A percentile compares a stretch with the other conserved stretches of the same genome.
Evolutionary conservation across 306 rosid species (phyloP).

Genomic region (Vigna mungo): DNA sequence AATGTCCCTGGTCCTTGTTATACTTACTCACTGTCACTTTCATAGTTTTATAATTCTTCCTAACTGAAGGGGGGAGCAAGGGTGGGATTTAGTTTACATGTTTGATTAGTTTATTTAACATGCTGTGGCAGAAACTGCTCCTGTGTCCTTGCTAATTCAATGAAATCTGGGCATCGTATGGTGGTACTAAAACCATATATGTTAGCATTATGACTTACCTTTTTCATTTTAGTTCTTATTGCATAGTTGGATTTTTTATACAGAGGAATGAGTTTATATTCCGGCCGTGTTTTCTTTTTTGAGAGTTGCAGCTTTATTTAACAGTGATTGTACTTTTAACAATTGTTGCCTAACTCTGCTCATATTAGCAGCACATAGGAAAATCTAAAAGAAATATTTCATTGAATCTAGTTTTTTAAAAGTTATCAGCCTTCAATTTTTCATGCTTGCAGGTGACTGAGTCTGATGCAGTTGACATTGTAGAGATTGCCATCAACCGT

Average conservation of each 20-base stretch:
- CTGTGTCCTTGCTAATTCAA: slow-evolving; percentile 10
- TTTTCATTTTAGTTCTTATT: slow-evolving; percentile 27
- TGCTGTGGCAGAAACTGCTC: slow-evolving; percentile 5
- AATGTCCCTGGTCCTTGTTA: slow-evolving; percentile 18
- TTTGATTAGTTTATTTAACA: slow-evolving; percentile 4
- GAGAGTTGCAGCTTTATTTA: slow-evolving; percentile 26
- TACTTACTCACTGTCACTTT: slow-evolving; percentile 14
- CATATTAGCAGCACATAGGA: slow-evolving; percentile 9
- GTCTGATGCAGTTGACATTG: slow-evolving; percentile 81
- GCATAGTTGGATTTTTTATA: slow-evolving; percentile 36
- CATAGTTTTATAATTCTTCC: not conserved
- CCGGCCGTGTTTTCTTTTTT: not conserved
- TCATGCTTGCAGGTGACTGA: slow-evolving; percentile 77
- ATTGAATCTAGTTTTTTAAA: not conserved
- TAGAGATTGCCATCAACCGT: slow-evolving; percentile 74
- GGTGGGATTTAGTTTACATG: slow-evolving; percentile 37
- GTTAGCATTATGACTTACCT: slow-evolving; percentile 26
- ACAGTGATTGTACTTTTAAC: slow-evolving; percentile 37
- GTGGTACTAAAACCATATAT: slow-evolving; percentile 29
- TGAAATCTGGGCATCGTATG: slow-evolving; percentile 36
- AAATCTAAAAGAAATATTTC: slow-evolving; percentile 17
- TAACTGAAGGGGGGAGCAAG: slow-evolving; percentile 23
- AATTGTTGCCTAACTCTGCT: slow-evolving; percentile 28
- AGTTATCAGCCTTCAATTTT: not conserved
- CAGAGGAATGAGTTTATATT: slow-evolving; percentile 27